Base-by-base conservation (phyloP, 352 stramenopile genomes). In the Sclerospora graminicola region DNA sequence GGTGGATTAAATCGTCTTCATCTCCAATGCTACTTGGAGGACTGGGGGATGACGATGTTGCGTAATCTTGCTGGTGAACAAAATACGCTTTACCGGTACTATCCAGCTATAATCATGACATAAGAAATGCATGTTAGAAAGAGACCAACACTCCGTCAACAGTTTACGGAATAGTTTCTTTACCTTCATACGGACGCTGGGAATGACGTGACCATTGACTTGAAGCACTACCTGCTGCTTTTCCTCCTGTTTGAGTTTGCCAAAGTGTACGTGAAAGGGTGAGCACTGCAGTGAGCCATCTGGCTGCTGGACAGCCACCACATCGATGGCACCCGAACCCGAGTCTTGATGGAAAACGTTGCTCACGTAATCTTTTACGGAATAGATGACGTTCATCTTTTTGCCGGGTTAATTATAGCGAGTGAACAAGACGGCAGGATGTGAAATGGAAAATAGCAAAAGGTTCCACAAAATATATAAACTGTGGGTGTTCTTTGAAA, bases 361-460 rank as follows among this genome's bases (percentile, higher is more conserved):
- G 41, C 68, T 82, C 41, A 92, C 73, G 56, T 92, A 92, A 52
- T 88, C 81, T 48, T 89, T 89, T 27, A 89, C 71, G 37, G 77
- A 89, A 58, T 84, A 80, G 52, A 89, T 84, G 28, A 89, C 74
- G 57, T 91, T 91, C 80, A 91, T 91, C 20, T n/a, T 19, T 8
- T 10, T 6, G 8, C 15, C 8, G 4, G 26, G 19, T 13, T 35
- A 18, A n/a, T 35, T 13, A 3, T 15, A 15, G 9, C 28, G 28
- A 33, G 7, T 15, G 34, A 16, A 26, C 21, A 26, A 6, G 4
- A 26, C 21, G 21, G 21, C 6, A 26, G 21, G 21, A 26, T 26
- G 28, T 33, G 9, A 33, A 33, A 13, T 33, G 28, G 28, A 3
- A 33, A 33, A 13, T 33, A 8, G 28, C 28, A 33, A 33, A 4